phyloP scores from a whole-genome alignment of 2,329 filamentous ascomycete species.

The Ophiostoma sp. region DNA sequence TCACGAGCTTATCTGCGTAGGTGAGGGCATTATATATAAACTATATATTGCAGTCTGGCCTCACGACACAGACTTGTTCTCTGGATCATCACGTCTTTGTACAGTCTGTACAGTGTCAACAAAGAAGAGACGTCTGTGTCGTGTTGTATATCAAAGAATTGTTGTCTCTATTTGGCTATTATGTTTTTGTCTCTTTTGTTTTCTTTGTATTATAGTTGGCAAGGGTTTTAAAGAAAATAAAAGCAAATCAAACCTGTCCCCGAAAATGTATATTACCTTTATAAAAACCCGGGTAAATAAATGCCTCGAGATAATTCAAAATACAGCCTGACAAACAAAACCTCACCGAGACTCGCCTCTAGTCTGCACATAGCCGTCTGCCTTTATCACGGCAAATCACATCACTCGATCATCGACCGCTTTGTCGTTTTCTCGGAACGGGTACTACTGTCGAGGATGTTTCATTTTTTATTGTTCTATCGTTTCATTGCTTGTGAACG shows the following conservation, averaged over 20 bases:
- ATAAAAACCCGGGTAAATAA: no score
- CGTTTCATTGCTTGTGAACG: background rate
- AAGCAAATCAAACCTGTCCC: no score
- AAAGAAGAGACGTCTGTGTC: background rate
- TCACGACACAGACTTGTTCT: background rate
- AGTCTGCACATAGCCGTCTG: background rate
- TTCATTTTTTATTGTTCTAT: background rate
- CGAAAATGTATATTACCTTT: no score
- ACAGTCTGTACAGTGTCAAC: background rate
- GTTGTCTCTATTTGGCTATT: background rate
- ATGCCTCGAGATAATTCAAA: no score
- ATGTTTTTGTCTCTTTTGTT: background rate
- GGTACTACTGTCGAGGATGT: background rate
- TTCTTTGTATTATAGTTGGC: background rate
- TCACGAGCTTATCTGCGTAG: background rate
- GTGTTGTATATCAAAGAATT: no score
- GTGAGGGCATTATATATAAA: background rate
- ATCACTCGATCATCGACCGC: background rate
- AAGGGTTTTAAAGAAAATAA: no score
- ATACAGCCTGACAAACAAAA: no score
- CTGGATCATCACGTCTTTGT: background rate
- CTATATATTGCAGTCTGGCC: no score
- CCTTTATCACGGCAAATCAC: background rate
- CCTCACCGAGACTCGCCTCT: background rate
- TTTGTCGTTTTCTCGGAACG: constrained; percentile 4